phyloP scores from a whole-genome alignment of 352 stramenopile species.

The Pilasporangium apinafurcum region DNA sequence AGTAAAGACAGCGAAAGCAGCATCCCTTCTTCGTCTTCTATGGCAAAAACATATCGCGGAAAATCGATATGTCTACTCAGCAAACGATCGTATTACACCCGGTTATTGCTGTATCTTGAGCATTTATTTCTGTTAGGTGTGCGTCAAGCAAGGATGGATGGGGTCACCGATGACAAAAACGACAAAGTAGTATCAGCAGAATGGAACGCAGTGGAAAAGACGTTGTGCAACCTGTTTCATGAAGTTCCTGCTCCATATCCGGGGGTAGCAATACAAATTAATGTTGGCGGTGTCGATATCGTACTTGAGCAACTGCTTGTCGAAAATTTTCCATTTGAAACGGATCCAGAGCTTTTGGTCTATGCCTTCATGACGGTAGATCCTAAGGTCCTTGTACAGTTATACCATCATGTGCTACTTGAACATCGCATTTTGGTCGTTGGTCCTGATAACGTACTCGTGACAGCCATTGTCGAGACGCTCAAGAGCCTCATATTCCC shows the following conservation, averaged over 20 bases:
- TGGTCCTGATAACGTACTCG: constrained; percentile 28
- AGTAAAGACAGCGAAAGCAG: constrained; percentile 3
- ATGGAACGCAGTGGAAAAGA: constrained; percentile 20
- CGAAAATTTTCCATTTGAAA: constrained; percentile 37
- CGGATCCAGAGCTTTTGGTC: constrained; percentile 39
- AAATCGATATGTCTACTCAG: constrained; percentile 44
- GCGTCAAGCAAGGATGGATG: constrained; percentile 12
- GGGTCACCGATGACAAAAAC: background rate
- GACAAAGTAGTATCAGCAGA: background rate
- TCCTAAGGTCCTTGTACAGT: constrained; percentile 18
- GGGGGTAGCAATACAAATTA: constrained; percentile 27
- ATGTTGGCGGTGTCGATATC: constrained; percentile 21
- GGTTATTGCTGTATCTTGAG: constrained; percentile 43
- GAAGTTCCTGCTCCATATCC: constrained; percentile 36
- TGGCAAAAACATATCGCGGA: constrained; percentile 6
- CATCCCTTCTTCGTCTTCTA: no score
- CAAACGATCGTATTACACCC: constrained; percentile 33
- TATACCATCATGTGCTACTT: constrained; percentile 40
- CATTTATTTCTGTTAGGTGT: constrained; percentile 40
- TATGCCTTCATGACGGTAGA: constrained; percentile 41
- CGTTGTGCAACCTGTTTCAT: constrained; percentile 43
- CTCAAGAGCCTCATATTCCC: constrained; percentile 36
- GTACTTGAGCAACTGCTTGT: constrained; percentile 24
- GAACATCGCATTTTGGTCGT: constrained; percentile 45
- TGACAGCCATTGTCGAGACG: constrained; percentile 37